Base-by-base conservation (phyloP, 257 asterid species). In the Scutellaria barbata region DNA sequence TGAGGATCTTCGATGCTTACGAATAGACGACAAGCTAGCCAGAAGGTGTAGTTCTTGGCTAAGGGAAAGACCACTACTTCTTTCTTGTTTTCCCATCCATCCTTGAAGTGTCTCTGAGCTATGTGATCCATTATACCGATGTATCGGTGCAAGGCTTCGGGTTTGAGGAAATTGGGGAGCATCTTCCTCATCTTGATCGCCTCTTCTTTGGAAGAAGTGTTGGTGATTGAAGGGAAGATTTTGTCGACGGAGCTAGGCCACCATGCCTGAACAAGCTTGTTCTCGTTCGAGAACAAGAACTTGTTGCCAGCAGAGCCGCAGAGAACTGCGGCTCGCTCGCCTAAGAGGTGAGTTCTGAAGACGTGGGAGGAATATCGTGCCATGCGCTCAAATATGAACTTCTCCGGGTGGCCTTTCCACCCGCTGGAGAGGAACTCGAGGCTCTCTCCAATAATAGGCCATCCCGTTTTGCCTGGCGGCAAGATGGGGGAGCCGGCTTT, bases 181-280 rank as follows among this genome's bases (percentile, higher is more conserved):
- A 88, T 78, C 42, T 80, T 79, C 11, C 95, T 73, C 84, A 86
- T 75, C 48, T 74, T 86, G 43, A 82, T 77, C 35, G 84, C 83
- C 37, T 82, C 86, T 10, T 84, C 88, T 42, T 77, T 79, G 20
- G 86, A 72, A 1, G 89, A 74, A 22, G 87, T 72, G 47, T 77
- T 81, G 5, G 70, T 51, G 12, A 84, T 74, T 8, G 81, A 77
- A 6, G 88, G 92, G 76, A 86, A 86, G 41, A 88, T 74, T 22
- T 82, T 84, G 37, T 84, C 76, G 12, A 87, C 79, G 0, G 91
- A 78, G 22, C 64, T 68, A 1, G 91, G 89, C 85, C 85, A 85
- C 91, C 91, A 87, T 0, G 80, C 77, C 2, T 80, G 85, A 62
- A 87, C 91, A 10, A 84, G 87, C 76, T 86, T 86, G 69, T 86